Base-by-base conservation (phyloP, 371 early-diverging fungal genomes). In the Scutellospora calospora region DNA sequence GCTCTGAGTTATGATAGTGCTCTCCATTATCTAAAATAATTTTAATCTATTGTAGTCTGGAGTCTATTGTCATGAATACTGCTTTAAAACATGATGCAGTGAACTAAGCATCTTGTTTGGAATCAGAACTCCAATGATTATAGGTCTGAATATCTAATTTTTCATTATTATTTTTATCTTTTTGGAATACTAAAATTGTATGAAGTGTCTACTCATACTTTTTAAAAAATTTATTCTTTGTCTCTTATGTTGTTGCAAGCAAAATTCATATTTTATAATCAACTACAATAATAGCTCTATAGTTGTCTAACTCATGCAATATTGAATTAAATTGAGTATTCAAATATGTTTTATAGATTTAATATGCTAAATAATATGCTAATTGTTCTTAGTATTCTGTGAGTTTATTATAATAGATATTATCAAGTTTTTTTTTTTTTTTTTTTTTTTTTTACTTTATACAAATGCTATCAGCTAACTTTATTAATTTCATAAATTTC, bases 191-290 rank as follows among this genome's bases (percentile, higher is more conserved):
- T 54, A 63, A 29, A 33, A 31, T 63, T 33, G 31, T 63, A 63
- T 63, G 35, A 27, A 63, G 31, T 16, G 33, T 63, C 54, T n/a
- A 54, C n/a, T 54, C n/a, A 18, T n/a, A 3, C 11, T 54, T 54
- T 54, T n/a, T 12, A 54, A 65, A 65, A 35, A 65, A 65, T 65
- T 65, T 0, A 65, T 33, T 65, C 6, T 65, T 65, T 65, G 65
- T 65, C 16, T 65, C 38, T 35, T 3, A 6, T 14, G 65, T 33
- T 65, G 20, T 65, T 65, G 35, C 41, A 38, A 29, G n/a, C 20
- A 65, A 65, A 38, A 65, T 65, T 65, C n/a, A 18, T 18, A 65
- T 63, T 65, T 65, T 65, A 65, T 65, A 65, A 38, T 65, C n/a
- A 65, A 65, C n/a, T 20, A 65, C 38, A 38, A 38, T 35, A 65